Evolutionary conservation across 768 basidiomycete genomes (phyloP), one percentile per base, ranked within the genome.

Genomic region (Mycena albidolilacea): DNA sequence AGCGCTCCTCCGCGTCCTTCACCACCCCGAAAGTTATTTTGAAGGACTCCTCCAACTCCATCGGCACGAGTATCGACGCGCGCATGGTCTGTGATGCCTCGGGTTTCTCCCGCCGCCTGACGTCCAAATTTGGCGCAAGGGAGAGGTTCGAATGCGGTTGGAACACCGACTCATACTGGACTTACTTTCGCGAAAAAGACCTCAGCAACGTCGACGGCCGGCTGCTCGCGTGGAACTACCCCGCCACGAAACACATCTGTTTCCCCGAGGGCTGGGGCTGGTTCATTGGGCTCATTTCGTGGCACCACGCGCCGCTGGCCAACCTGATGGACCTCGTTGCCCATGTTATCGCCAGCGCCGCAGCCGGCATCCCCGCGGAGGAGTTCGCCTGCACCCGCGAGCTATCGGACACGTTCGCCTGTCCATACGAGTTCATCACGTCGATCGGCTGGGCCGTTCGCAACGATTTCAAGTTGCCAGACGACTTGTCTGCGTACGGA

Each of bases 251-350:
- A n/a, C 70, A 71, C 43, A 14, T 71, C 44, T 71, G 70, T 64
- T 71, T 71, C n/a, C 70, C 70, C 41, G 70, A 71, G 39, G 70
- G 70, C 46, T 71, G 70, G 70, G 70, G 70, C 1, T 71, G 70
- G 70, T 66, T 71, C 46, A 71, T 71, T 41, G 64, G 64, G 12
- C 46, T 71, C 9, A 71, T 71, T 35, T 71, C 70, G 35, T 71
- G 70, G 70, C 21, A 71, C 7, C 70, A 15, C 50, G 63, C 70
- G 11, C 64, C 64, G 44, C 54, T 71, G 19, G 57, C 64, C 38
- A 71, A 71, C 50, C 48, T 71, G 19, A 71, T 71, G 70, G 70
- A 71, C 70, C 5, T 71, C 35, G n/a, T 46, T 38, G n/a, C 70
- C 11, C 57, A 60, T 39, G 12, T 71, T n/a, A 66, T 71, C 64